phyloP scores from a whole-genome alignment of 2,329 filamentous ascomycete genomes.

The Cladosporium sp. region DNA sequence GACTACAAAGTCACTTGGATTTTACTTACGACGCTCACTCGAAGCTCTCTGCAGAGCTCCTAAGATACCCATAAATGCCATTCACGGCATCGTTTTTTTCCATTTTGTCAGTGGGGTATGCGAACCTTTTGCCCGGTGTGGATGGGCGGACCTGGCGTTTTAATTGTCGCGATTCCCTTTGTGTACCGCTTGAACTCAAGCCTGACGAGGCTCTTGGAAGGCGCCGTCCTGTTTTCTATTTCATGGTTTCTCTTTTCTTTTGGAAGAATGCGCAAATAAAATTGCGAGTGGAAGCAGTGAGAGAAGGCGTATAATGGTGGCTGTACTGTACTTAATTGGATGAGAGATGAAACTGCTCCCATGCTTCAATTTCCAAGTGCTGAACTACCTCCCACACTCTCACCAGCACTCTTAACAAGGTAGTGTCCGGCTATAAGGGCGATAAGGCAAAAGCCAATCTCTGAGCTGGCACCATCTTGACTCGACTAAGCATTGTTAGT shows the following conservation, averaged over 20 bases:
- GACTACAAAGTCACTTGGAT: background rate
- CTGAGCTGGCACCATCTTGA: background rate
- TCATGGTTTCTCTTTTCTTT: background rate
- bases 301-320: background rate
- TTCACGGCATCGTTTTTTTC: slow-evolving; percentile 11
- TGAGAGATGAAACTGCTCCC: background rate
- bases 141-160: background rate
- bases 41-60: slow-evolving; percentile 4
- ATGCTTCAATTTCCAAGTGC: background rate
- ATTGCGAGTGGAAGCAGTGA: background rate
- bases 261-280: background rate
- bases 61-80: slow-evolving; percentile 18
- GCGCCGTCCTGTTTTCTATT: background rate
- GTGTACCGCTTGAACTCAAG: background rate
- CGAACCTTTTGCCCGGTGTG: background rate
- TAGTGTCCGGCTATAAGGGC: background rate
- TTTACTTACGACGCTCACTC: slow-evolving; percentile 8
- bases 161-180: background rate
- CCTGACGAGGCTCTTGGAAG: background rate
- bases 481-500: background rate
- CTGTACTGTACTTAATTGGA: background rate
- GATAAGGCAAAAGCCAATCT: background rate
- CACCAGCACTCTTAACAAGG: background rate
- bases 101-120: background rate
- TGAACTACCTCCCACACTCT: background rate